Evolutionary conservation across 257 asterid species (phyloP).

Genomic region (Fraxinus pennsylvanica): DNA sequence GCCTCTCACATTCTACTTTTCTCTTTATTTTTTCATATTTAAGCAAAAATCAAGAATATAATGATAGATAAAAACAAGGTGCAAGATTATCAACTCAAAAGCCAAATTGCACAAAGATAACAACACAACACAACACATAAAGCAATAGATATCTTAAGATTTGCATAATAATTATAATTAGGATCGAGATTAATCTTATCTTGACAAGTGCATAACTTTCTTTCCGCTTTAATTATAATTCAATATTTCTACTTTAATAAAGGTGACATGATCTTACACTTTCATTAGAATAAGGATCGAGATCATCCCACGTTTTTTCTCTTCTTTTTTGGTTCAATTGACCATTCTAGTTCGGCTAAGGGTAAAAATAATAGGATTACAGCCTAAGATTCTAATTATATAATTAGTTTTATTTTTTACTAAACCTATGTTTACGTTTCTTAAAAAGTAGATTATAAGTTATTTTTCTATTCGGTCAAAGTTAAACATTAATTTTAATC

Average conservation of each 20-base stretch:
- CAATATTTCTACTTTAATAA: slow-evolving; percentile 31
- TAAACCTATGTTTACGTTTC: too few species aligned
- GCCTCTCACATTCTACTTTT: not conserved
- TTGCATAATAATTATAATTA: not conserved
- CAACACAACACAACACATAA: not conserved
- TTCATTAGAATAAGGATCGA: slow-evolving; percentile 21
- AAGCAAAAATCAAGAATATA: not conserved
- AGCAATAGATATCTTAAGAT: not conserved
- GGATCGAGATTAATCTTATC: slow-evolving; percentile 28
- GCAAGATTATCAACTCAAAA: slow-evolving; percentile 15
- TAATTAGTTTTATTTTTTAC: too few species aligned
- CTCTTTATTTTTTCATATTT: too few species aligned
- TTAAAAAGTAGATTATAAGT: too few species aligned
- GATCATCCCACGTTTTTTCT: slow-evolving; percentile 1
- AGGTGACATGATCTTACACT: slow-evolving; percentile 30
- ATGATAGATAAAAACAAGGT: not conserved
- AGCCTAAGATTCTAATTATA: not conserved
- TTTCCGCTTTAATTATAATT: slow-evolving; percentile 2
- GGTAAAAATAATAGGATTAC: not conserved
- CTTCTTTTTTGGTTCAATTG: not conserved
- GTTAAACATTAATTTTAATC: too few species aligned
- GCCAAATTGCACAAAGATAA: slow-evolving; percentile 19
- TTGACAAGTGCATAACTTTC: slow-evolving; percentile 14
- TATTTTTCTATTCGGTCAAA: too few species aligned
- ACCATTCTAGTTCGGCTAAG: not conserved